A percentile compares a stretch with the other conserved stretches of the same genome.
phyloP scores from a whole-genome alignment of 345 rosid species.

The Eucalyptus pauciflora region DNA sequence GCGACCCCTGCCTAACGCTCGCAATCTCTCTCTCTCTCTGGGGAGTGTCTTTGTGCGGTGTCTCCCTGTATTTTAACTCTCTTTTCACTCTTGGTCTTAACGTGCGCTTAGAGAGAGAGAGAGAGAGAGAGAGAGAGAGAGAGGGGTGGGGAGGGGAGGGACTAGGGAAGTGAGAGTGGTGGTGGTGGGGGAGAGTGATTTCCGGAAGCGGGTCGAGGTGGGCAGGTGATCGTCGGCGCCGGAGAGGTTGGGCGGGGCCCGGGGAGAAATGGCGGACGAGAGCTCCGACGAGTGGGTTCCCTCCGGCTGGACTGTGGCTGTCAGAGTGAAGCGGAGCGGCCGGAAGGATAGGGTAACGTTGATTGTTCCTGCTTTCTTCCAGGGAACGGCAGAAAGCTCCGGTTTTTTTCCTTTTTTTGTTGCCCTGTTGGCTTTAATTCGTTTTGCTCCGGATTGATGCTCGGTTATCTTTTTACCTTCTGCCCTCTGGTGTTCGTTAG shows the following conservation, averaged over 20 bases:
- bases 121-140: neutral
- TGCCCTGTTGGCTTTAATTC: neutral
- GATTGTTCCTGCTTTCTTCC: neutral
- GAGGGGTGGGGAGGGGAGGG: neutral
- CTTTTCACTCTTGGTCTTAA: neutral
- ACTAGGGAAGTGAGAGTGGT: neutral
- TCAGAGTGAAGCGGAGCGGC: constrained; percentile 45
- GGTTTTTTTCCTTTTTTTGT: neutral
- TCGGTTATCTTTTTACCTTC: neutral
- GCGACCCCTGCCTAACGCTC: neutral
- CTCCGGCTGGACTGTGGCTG: constrained; percentile 52
- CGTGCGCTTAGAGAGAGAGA: neutral
- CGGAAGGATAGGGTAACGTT: constrained; percentile 61
- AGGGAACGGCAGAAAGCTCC: neutral
- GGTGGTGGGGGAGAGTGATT: neutral
- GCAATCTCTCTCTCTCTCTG: neutral
- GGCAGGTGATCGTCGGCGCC: neutral
- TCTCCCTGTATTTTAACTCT: neutral
- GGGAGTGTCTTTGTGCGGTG: neutral
- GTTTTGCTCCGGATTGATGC: neutral
- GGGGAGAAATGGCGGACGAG: constrained; percentile 6
- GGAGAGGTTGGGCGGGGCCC: neutral
- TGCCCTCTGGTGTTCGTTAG: neutral
- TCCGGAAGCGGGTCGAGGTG: neutral
- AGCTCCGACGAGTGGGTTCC: constrained; percentile 30